Conservation (phyloP, 345 rosid species). For the Eutrema heterophyllum region DNA sequence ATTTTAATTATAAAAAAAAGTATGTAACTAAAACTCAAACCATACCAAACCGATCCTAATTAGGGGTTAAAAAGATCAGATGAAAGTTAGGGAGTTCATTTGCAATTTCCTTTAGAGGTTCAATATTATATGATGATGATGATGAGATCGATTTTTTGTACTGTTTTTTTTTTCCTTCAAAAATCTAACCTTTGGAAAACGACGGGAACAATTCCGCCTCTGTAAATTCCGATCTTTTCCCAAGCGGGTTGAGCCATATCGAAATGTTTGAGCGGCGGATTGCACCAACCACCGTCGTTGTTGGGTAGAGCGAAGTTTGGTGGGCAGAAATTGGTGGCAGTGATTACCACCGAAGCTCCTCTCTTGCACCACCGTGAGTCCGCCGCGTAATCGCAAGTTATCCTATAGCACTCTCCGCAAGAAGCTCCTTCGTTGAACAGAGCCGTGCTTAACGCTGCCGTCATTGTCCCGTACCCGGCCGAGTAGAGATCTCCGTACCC, state of each 20-base stretch:
- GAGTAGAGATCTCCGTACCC: constrained; percentile 70
- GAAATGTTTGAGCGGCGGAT: constrained; percentile 89
- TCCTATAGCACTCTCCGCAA: constrained; percentile 64
- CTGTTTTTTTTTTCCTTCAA: too few relatives aligned
- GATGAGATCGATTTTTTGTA: background rate
- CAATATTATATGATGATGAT: background rate
- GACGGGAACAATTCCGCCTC: constrained; percentile 88
- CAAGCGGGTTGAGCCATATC: constrained; percentile 97
- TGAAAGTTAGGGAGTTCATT: background rate
- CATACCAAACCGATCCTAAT: background rate
- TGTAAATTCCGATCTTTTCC: constrained; percentile 79
- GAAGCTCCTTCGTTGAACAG: constrained; percentile 66
- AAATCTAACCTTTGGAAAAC: constrained; percentile 55
- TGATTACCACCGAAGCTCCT: constrained; percentile 54
- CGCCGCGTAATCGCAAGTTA: constrained; percentile 51
- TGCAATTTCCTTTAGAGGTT: background rate
- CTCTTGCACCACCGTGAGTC: constrained; percentile 62
- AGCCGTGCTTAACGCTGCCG: constrained; percentile 77
- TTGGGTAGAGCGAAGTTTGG: constrained; percentile 66
- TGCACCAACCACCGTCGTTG: constrained; percentile 96
- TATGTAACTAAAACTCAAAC: too few relatives aligned
- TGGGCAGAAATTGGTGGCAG: constrained; percentile 81
- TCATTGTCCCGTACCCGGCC: constrained; percentile 61
- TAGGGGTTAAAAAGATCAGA: background rate
- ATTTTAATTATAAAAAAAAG: too few relatives aligned